Evolutionary conservation across 441 rosid genomes (phyloP).

Genomic region (Pelargonium cotyledonis): DNA sequence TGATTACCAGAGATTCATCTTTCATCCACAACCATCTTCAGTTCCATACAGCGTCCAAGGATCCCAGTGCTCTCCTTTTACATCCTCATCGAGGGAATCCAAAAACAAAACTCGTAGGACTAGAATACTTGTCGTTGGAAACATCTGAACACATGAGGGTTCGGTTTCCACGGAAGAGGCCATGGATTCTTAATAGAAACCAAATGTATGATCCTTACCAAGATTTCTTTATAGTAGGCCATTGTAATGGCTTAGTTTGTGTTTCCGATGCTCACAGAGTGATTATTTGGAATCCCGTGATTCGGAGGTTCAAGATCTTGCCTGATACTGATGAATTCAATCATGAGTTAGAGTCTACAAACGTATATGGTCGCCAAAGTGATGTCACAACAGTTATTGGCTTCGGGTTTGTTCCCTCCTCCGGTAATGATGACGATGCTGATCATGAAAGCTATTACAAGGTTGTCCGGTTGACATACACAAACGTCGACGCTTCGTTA

Average conservation of each 20-base stretch:
- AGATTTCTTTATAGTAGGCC: neutral
- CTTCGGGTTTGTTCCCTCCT: neutral
- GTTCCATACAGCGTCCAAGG: neutral
- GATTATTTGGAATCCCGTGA: neutral
- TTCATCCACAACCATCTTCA: neutral
- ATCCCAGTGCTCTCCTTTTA: neutral
- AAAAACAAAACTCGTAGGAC: neutral
- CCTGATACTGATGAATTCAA: neutral
- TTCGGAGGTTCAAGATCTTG: neutral
- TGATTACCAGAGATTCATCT: neutral
- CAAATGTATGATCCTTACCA: neutral
- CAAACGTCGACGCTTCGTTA: neutral
- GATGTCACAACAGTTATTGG: neutral
- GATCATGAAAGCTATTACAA: neutral
- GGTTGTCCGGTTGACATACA: slow-evolving; percentile 3
- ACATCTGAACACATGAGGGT: neutral
- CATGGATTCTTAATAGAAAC: neutral
- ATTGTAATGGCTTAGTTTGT: slow-evolving; percentile 1
- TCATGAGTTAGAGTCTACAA: neutral
- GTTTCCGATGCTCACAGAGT: neutral
- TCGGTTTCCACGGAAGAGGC: neutral
- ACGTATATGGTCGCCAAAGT: neutral
- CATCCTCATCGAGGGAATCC: neutral
- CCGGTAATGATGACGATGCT: no score
- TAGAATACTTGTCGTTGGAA: neutral